These are phyloP conservation scores for Vicia villosa DNA, from an alignment of 306 rosid species.

Conservation along the genomic window DNA sequence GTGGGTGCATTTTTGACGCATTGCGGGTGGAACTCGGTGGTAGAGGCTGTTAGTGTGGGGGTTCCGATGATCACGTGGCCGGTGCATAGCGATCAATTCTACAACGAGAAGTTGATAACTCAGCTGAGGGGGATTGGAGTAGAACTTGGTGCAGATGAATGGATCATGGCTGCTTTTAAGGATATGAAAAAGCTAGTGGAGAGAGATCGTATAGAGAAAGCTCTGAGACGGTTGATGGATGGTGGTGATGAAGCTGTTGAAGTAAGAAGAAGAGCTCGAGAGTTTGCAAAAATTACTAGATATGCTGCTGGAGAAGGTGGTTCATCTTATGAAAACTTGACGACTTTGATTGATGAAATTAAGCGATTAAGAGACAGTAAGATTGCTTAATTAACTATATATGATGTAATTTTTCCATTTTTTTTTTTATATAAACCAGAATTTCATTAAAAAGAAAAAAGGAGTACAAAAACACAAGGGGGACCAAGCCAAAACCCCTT, in stretches of 20 bases:
- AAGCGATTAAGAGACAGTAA: background rate
- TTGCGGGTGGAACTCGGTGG: conserved; percentile 45
- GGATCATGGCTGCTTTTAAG: background rate
- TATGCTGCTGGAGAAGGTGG: conserved; percentile 32
- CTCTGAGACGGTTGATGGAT: conserved; percentile 43
- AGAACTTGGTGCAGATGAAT: conserved; percentile 43
- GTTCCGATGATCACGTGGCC: conserved; percentile 48
- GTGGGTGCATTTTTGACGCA: conserved; percentile 35
- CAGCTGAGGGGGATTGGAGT: conserved; percentile 40
- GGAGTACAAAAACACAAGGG: too few species aligned
- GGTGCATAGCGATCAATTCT: conserved; percentile 35
- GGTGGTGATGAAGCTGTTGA: conserved; percentile 36
- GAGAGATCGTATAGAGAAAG: conserved; percentile 35
- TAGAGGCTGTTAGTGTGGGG: conserved; percentile 21
- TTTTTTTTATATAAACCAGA: too few species aligned
- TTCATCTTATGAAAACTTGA: conserved; percentile 35
- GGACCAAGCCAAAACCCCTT: too few species aligned
- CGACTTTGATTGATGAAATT: conserved; percentile 37
- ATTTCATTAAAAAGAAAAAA: too few species aligned
- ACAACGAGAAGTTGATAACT: conserved; percentile 40
- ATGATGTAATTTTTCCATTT: background rate
- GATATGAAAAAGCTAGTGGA: conserved; percentile 26
- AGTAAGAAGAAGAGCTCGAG: conserved; percentile 30
- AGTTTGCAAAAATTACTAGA: conserved; percentile 35
- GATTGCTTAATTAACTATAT: background rate